These are phyloP conservation scores for Pythium myriotylum DNA, from an alignment of 352 stramenopile genomes.

Conservation along the genomic window DNA sequence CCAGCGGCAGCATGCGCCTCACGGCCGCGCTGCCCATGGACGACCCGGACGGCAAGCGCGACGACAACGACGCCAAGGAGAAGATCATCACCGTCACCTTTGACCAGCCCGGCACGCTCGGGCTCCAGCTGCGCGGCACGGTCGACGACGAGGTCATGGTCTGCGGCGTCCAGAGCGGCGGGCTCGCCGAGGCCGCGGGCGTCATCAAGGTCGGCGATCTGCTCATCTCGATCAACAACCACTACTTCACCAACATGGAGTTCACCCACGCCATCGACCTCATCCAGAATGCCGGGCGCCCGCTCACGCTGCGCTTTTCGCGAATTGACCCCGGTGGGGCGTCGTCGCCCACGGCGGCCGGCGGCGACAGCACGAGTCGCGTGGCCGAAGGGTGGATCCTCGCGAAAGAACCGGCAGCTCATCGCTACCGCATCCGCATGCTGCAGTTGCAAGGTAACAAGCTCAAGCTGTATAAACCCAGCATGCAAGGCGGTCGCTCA, in stretches of 20 bases:
- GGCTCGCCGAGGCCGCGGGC: slow-evolving; percentile 65
- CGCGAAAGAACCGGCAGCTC: slow-evolving; percentile 75
- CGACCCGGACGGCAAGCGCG: slow-evolving; percentile 51
- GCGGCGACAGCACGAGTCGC: slow-evolving; percentile 37
- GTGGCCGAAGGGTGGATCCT: slow-evolving; percentile 86
- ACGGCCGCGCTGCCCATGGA: slow-evolving; percentile 57
- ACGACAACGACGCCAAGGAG: slow-evolving; percentile 81
- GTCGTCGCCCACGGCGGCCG: slow-evolving; percentile 21
- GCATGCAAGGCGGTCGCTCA: slow-evolving; percentile 72
- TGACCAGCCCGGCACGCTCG: slow-evolving; percentile 68
- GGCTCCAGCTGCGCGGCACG: slow-evolving; percentile 77
- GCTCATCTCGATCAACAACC: slow-evolving; percentile 86
- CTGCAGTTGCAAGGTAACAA: slow-evolving; percentile 80
- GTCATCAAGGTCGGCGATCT: slow-evolving; percentile 82
- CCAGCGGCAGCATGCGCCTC: slow-evolving; percentile 74
- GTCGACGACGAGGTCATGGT: slow-evolving; percentile 91
- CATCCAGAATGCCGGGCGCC: slow-evolving; percentile 66
- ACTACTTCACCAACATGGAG: slow-evolving; percentile 88
- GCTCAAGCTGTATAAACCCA: slow-evolving; percentile 85
- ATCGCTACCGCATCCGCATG: slow-evolving; percentile 81
- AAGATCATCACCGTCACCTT: slow-evolving; percentile 90
- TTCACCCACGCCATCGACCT: slow-evolving; percentile 80
- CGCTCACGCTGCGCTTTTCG: slow-evolving; percentile 84
- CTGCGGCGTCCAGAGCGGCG: slow-evolving; percentile 72
- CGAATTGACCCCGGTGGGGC: slow-evolving; percentile 40